Percentiles rank a stretch among this genome's conserved stretches.
phyloP scores from a whole-genome alignment of 2,329 filamentous ascomycete genomes.

The Cordyceps cateniannulata region DNA sequence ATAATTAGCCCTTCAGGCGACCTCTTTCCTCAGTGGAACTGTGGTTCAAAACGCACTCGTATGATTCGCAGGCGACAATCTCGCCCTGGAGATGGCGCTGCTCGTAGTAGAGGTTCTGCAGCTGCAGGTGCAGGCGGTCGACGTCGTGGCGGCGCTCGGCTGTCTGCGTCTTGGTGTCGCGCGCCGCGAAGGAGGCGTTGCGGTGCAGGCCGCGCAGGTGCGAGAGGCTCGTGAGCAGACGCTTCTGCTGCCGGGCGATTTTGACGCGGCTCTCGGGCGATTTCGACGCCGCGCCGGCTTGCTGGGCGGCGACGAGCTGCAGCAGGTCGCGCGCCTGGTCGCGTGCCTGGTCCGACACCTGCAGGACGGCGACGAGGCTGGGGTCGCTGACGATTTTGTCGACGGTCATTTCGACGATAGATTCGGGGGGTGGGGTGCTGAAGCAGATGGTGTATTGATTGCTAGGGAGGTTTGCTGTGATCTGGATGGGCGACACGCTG shows the following conservation, averaged over 20 bases:
- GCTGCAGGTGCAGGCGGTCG: constrained; percentile 80
- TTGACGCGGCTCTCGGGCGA: constrained; percentile 47
- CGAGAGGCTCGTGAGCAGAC: constrained; percentile 70
- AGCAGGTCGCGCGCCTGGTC: constrained; percentile 64
- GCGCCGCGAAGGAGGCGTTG: constrained; percentile 69
- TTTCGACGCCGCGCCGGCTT: constrained; percentile 36
- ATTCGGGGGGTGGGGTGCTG: neutral
- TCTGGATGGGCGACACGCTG: neutral
- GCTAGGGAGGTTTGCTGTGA: neutral
- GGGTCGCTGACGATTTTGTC: constrained; percentile 35
- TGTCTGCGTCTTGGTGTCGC: constrained; percentile 80
- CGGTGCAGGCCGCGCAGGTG: constrained; percentile 79
- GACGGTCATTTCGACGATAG: constrained; percentile 26
- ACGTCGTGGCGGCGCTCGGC: constrained; percentile 86
- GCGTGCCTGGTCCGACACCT: constrained; percentile 66
- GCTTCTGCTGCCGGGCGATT: constrained; percentile 70
- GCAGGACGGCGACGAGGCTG: constrained; percentile 59
- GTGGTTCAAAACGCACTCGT: constrained; percentile 62
- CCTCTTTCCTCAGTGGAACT: neutral
- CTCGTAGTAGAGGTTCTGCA: constrained; percentile 96
- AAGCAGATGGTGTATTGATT: neutral
- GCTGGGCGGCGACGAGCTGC: constrained; percentile 36
- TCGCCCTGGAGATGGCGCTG: constrained; percentile 86
- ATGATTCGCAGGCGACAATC: constrained; percentile 83
- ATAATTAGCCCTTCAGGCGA: constrained; percentile 8